phyloP scores from a whole-genome alignment of 73 alveolate species.

The Paramecium sexaurelia region DNA sequence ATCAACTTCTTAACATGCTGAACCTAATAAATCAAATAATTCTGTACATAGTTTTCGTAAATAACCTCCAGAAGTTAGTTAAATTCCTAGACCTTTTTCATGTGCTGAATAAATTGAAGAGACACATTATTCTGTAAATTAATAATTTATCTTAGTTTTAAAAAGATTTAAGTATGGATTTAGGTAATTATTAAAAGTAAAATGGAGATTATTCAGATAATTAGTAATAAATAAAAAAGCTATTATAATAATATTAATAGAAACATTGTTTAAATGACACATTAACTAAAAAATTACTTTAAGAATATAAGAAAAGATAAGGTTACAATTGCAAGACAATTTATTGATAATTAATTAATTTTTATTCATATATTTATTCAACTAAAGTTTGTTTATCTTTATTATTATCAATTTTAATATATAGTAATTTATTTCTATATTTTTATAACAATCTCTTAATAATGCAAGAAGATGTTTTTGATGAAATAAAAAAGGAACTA shows the following conservation, averaged over 20 bases:
- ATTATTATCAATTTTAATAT: not conserved
- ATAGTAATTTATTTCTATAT: not conserved
- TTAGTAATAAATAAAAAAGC: not conserved
- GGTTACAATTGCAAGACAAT: not conserved
- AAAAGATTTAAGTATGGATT: not conserved
- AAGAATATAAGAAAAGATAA: slow-evolving; percentile 44
- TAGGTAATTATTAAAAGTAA: slow-evolving; percentile 16
- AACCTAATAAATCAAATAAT: slow-evolving; percentile 33
- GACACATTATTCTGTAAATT: not conserved
- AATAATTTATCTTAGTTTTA: not conserved
- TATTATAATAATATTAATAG: slow-evolving; percentile 7
- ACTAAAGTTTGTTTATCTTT: not conserved
- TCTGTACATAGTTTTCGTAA: slow-evolving; percentile 60
- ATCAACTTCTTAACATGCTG: slow-evolving; percentile 28
- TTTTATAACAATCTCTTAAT: not conserved
- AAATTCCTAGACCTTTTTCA: slow-evolving; percentile 47
- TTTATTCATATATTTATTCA: not conserved
- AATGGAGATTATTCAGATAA: slow-evolving; percentile 6
- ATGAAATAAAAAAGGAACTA: slow-evolving; percentile 21
- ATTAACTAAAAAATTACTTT: slow-evolving; percentile 2
- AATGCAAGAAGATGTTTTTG: not conserved
- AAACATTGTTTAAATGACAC: slow-evolving; percentile 15
- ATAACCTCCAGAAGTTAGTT: not conserved
- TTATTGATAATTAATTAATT: slow-evolving; percentile 32
- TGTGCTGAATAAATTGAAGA: slow-evolving; percentile 41